Conservation (phyloP, 2,329 filamentous ascomycete genomes). For the Metarhizium brunneum region DNA sequence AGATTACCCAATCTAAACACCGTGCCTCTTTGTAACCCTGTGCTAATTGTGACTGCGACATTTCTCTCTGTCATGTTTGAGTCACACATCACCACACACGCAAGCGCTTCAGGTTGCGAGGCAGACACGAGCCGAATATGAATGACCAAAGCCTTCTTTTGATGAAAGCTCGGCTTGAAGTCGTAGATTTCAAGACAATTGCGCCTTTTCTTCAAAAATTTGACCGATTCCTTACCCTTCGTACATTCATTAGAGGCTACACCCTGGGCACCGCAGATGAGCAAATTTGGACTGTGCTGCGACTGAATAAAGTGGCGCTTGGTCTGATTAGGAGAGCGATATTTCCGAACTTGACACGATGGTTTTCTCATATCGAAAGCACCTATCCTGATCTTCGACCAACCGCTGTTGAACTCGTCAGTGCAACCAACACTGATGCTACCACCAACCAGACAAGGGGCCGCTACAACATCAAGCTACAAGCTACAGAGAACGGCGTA, state of each 20-base stretch:
- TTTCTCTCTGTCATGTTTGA: no score
- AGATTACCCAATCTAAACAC: no score
- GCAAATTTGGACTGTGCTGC: not conserved
- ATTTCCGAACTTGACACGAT: constrained; percentile 1
- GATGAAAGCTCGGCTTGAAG: no score
- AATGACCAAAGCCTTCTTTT: no score
- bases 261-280: not conserved
- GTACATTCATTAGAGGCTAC: constrained; percentile 1
- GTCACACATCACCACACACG: no score
- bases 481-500: constrained; percentile 70
- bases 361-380: not conserved
- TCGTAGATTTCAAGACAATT: no score
- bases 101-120: no score
- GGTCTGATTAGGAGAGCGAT: not conserved
- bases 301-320: constrained; percentile 1
- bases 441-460: not conserved
- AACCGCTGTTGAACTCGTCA: not conserved
- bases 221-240: not conserved
- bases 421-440: no score
- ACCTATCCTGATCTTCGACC: not conserved
- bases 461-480: constrained; percentile 65
- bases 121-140: no score
- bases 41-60: no score
- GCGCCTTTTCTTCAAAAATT: not conserved
- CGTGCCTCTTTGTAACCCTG: no score